Percentiles rank a stretch among this genome's conserved stretches.
These are phyloP conservation scores for Debaryomyces sp. DNA, from an alignment of 1,139 yeast genomes.

Conservation along the genomic window DNA sequence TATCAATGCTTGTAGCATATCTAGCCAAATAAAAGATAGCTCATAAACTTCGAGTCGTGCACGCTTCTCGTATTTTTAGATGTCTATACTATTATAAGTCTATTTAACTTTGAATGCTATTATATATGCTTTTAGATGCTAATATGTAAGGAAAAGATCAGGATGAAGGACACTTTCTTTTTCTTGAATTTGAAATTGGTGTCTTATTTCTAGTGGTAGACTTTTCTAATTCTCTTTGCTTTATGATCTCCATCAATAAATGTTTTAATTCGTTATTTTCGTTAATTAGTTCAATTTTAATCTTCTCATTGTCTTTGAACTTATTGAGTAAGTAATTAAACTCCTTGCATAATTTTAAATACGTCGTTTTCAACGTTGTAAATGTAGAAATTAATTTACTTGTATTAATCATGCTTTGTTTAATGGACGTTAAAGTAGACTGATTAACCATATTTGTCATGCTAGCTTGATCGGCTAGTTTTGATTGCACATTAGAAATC, in stretches of 20 bases:
- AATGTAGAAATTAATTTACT: constrained; percentile 32
- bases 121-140: constrained; percentile 3
- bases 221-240: constrained; percentile 21
- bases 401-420: constrained; percentile 33
- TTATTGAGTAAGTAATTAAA: constrained; percentile 36
- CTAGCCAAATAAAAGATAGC: neutral
- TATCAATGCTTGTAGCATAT: neutral
- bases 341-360: constrained; percentile 39
- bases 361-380: constrained; percentile 36
- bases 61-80: neutral
- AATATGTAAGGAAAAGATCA: neutral
- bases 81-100: neutral
- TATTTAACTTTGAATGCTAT: constrained; percentile 2
- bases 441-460: neutral
- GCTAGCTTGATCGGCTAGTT: neutral
- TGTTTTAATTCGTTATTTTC: constrained; percentile 37
- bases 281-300: constrained; percentile 36
- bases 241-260: constrained; percentile 30
- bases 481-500: neutral
- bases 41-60: neutral
- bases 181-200: neutral
- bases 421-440: constrained; percentile 27
- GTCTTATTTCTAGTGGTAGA: neutral
- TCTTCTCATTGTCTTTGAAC: constrained; percentile 38
- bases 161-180: neutral